These are phyloP conservation scores for Poronia punctata DNA, from an alignment of 495 filamentous ascomycete species.

Conservation along the genomic window DNA sequence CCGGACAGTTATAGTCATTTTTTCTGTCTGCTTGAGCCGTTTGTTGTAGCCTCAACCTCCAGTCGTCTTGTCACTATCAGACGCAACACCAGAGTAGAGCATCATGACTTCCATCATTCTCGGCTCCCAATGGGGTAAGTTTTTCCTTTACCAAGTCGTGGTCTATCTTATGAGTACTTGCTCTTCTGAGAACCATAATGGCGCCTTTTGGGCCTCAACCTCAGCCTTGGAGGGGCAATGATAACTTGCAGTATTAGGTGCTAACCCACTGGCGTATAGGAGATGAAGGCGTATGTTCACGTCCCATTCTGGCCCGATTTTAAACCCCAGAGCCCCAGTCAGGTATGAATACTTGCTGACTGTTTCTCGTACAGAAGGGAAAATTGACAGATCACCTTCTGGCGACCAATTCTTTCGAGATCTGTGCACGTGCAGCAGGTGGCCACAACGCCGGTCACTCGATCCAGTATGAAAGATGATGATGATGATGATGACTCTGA, in stretches of 20 bases:
- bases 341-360: constrained; percentile 6
- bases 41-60: neutral
- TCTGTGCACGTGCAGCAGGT: constrained; percentile 55
- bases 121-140: constrained; percentile 14
- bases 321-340: neutral
- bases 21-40: constrained; percentile 1
- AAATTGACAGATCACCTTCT: constrained; percentile 14
- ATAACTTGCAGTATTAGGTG: constrained; percentile 1
- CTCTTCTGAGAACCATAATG: neutral
- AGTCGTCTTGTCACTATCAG: neutral
- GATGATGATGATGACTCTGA: neutral
- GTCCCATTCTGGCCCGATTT: too few species aligned
- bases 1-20: constrained; percentile 3
- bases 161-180: neutral
- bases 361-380: constrained; percentile 9
- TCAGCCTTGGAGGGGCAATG: neutral
- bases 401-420: constrained; percentile 10
- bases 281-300: constrained; percentile 14
- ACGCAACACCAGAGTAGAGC: neutral
- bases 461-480: constrained; percentile 12
- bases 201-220: too few species aligned
- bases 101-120: constrained; percentile 11
- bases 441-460: constrained; percentile 55
- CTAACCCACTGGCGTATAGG: constrained; percentile 5
- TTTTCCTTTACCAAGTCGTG: neutral